Evolutionary conservation across 768 basidiomycete genomes (phyloP).

Genomic region (Boletus subparvulus): DNA sequence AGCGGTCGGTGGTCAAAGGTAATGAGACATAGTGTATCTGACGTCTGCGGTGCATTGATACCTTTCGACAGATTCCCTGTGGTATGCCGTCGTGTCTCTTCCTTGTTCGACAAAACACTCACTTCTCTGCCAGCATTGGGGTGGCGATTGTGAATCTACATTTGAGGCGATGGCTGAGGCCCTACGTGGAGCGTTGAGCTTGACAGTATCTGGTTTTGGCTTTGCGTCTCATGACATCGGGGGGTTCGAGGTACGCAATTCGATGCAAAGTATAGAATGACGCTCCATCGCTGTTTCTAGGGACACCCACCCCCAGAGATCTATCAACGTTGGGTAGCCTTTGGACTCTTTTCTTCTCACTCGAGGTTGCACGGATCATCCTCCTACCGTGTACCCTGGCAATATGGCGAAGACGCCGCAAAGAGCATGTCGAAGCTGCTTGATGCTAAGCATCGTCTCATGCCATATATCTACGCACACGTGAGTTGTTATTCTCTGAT

Average conservation of each 20-base stretch:
- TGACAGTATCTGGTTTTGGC: constrained; percentile 67
- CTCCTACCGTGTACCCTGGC: constrained; percentile 78
- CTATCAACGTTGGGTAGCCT: constrained; percentile 76
- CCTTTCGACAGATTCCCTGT: constrained; percentile 15
- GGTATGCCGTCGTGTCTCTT: not conserved
- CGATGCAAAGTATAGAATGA: not conserved
- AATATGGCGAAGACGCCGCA: constrained; percentile 69
- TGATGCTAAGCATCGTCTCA: constrained; percentile 64
- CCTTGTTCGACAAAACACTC: not conserved
- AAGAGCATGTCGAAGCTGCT: constrained; percentile 61
- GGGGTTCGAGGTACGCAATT: constrained; percentile 58
- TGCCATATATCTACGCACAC: constrained; percentile 68
- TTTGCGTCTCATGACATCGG: constrained; percentile 78
- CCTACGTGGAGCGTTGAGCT: constrained; percentile 61
- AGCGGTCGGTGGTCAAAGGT: constrained; percentile 69
- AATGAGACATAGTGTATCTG: constrained; percentile 3
- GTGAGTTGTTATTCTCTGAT: constrained; percentile 31
- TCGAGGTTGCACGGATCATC: constrained; percentile 70
- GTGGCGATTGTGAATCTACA: constrained; percentile 74
- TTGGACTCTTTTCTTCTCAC: constrained; percentile 75
- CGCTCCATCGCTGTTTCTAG: constrained; percentile 25
- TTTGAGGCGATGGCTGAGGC: constrained; percentile 81
- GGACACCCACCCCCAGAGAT: constrained; percentile 67
- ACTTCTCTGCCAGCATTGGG: constrained; percentile 54
- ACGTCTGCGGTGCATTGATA: not conserved